Evolutionary conservation across 2,329 filamentous ascomycete genomes (phyloP).

Genomic region (Aschersonia sp.): DNA sequence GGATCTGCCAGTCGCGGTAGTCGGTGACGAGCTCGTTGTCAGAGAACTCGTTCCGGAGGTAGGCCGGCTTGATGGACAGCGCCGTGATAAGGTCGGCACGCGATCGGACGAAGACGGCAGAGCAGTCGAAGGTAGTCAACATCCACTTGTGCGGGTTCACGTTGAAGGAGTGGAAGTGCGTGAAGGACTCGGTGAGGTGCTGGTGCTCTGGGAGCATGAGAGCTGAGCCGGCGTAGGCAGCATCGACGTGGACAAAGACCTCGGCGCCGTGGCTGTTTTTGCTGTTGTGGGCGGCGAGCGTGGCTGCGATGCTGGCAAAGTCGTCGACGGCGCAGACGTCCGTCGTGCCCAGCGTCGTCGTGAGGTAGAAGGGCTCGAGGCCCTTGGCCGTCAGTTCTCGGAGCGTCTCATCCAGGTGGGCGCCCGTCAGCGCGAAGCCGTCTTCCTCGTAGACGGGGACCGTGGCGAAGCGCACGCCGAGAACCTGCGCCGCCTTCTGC

Average conservation of each 20-base stretch:
- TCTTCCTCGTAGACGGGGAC: slow-evolving; percentile 48
- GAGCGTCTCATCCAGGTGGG: slow-evolving; percentile 44
- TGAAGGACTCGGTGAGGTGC: slow-evolving; percentile 45
- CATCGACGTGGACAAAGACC: slow-evolving; percentile 89
- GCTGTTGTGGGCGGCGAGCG: slow-evolving; percentile 15
- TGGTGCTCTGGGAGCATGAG: slow-evolving; percentile 73
- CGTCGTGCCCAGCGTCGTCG: slow-evolving; percentile 72
- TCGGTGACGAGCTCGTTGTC: slow-evolving; percentile 79
- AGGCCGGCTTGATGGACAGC: slow-evolving; percentile 64
- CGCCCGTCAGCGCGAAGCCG: slow-evolving; percentile 56
- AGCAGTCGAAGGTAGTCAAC: slow-evolving; percentile 80
- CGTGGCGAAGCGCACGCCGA: slow-evolving; percentile 66
- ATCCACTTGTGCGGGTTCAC: slow-evolving; percentile 98
- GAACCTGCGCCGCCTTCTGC: slow-evolving; percentile 75
- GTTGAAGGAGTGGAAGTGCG: slow-evolving; percentile 73
- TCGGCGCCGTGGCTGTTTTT: slow-evolving; percentile 22
- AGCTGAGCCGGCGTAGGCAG: slow-evolving; percentile 79
- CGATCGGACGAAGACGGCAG: slow-evolving; percentile 64
- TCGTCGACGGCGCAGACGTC: slow-evolving; percentile 80
- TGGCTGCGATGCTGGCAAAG: slow-evolving; percentile 49
- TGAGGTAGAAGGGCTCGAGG: slow-evolving; percentile 76
- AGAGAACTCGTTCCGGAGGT: slow-evolving; percentile 67
- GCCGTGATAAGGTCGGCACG: slow-evolving; percentile 65
- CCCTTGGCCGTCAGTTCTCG: slow-evolving; percentile 51
- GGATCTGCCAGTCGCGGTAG: slow-evolving; percentile 95